Evolutionary conservation across 176 grass and related monocot genomes (phyloP).

Genomic region (Lolium perenne): DNA sequence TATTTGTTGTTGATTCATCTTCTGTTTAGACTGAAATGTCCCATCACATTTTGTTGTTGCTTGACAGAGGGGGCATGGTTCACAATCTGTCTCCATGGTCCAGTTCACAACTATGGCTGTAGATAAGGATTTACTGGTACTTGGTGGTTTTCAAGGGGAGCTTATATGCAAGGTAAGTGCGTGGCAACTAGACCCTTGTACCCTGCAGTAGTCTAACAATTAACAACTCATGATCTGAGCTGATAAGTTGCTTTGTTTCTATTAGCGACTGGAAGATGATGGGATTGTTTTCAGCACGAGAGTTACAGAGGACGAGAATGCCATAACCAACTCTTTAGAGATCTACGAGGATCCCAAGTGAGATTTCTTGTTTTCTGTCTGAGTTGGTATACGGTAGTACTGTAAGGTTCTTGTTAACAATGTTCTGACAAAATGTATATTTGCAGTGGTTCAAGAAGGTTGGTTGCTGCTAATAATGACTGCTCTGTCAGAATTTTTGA

Average conservation of each 20-base stretch:
- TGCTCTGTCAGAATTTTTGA: constrained; percentile 84
- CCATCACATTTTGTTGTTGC: constrained; percentile 30
- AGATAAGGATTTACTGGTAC: constrained; percentile 70
- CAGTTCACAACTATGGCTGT: constrained; percentile 89
- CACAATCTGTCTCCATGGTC: constrained; percentile 78
- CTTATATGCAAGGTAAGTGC: constrained; percentile 89
- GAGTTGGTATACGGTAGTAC: constrained; percentile 10
- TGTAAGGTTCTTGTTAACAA: not conserved
- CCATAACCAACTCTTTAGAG: constrained; percentile 90
- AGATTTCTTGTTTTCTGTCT: constrained; percentile 25
- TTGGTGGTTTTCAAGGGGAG: constrained; percentile 95
- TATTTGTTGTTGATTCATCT: not conserved
- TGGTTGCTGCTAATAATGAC: constrained; percentile 85
- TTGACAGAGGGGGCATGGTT: constrained; percentile 64
- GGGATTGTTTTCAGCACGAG: constrained; percentile 85
- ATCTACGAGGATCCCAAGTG: constrained; percentile 75
- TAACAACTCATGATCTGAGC: constrained; percentile 4
- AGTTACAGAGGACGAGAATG: constrained; percentile 84
- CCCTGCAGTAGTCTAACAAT: not conserved
- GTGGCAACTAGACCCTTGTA: not conserved
- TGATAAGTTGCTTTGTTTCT: constrained; percentile 22
- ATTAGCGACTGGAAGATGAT: constrained; percentile 70
- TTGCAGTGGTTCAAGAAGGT: constrained; percentile 70
- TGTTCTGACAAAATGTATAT: constrained; percentile 30
- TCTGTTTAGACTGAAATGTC: constrained; percentile 18